Conservation (phyloP, 306 rosid species). For the Gastrolobium bilobum region DNA sequence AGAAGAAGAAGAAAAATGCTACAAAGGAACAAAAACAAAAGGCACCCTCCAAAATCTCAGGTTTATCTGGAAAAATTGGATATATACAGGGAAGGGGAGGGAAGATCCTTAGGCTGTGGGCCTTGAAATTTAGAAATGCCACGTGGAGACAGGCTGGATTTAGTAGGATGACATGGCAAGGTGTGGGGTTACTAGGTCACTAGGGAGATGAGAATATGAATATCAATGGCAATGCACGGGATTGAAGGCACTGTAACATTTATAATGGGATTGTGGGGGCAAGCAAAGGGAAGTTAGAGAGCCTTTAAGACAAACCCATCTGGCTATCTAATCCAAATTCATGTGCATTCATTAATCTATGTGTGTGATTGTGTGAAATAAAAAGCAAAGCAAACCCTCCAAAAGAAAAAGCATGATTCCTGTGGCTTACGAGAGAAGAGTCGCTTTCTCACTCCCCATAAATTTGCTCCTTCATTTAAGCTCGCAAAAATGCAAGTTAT, state of each 20-base stretch:
- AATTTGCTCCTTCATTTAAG: constrained; percentile 52
- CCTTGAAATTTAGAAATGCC: constrained; percentile 43
- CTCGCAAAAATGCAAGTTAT: too few species aligned
- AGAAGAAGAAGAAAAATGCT: not conserved
- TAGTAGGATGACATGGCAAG: constrained; percentile 61
- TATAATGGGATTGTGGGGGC: constrained; percentile 51
- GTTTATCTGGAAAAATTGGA: constrained; percentile 55
- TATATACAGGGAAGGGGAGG: not conserved
- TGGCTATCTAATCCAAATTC: constrained; percentile 74
- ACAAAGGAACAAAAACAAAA: constrained; percentile 16
- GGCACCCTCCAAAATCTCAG: constrained; percentile 39
- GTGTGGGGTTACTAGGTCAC: constrained; percentile 8
- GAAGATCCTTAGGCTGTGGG: constrained; percentile 27
- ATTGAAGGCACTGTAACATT: constrained; percentile 45
- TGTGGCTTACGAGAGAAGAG: constrained; percentile 49
- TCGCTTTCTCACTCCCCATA: constrained; percentile 54
- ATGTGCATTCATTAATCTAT: constrained; percentile 78
- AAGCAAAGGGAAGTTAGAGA: constrained; percentile 55
- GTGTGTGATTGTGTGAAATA: constrained; percentile 46
- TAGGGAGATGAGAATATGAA: constrained; percentile 33
- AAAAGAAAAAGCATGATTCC: constrained; percentile 61
- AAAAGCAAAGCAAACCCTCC: constrained; percentile 54
- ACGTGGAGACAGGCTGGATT: constrained; percentile 57
- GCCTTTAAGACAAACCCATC: constrained; percentile 78
- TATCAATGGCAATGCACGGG: constrained; percentile 40